Base-by-base conservation (phyloP, 495 filamentous ascomycete genomes). In the Immersiella caudata region DNA sequence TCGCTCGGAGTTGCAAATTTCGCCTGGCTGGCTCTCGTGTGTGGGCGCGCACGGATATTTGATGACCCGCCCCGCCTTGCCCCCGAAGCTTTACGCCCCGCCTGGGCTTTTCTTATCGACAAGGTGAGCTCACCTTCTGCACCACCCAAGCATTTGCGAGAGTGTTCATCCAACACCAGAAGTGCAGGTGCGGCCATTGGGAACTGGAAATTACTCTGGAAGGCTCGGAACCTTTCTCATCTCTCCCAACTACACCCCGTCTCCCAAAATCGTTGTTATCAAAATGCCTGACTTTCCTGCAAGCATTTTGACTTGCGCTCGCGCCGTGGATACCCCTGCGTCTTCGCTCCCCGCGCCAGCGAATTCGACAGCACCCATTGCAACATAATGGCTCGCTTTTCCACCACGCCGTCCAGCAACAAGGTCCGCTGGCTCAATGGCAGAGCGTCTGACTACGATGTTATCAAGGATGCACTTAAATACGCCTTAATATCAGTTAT, bases 1-100 rank as follows among this genome's bases (percentile, higher is more conserved):
- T 65, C 63, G 63, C 63, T 65, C 51, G 6, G 24, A 33, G 27
- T 67, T 71, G 70, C 73, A 75, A 73, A 75, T 76, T 76, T 76
- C 68, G 62, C 71, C 62, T 68, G 67, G 68, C 66, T 68, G 61
- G 62, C 40, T 24, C 62, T 68, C 67, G 70, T 69, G 74, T 70
- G 74, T 69, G 73, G 69, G 66, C 57, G 65, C 49, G 65, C 63
- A 68, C 74, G 74, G 74, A 60, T 62, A 57, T 70, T 72, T 69
- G 62, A 70, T 71, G 60, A 75, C 67, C 71, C 73, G 71, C 50
- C 64, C 73, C 71, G 71, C 61, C 59, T 33, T 46, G 51, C 36
- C 24, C 29, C 24, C 16, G 21, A 64, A 65, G 36, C 27, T 36
- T 12, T n/a, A 6, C 12, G 9, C 50, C 18, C 62, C 58, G 20